Evolutionary conservation across 371 early-diverging fungal genomes (phyloP).

Genomic region (Quaeritorhiza haematococci): DNA sequence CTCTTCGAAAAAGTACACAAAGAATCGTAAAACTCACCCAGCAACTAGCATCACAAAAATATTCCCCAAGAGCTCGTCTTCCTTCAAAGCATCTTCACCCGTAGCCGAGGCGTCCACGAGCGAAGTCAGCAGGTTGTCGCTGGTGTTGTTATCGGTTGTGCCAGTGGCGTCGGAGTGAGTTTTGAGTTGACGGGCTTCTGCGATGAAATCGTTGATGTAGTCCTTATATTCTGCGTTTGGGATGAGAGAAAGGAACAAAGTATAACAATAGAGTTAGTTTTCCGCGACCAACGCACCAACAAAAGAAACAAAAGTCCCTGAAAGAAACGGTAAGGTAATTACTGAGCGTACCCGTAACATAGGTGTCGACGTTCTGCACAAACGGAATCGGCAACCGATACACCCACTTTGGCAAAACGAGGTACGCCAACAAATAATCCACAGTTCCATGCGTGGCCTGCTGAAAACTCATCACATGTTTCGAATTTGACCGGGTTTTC

Average conservation of each 20-base stretch:
- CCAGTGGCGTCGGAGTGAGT: background rate
- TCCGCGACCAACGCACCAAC: no score
- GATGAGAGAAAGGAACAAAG: no score
- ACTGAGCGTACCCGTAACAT: background rate
- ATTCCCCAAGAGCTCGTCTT: constrained; percentile 19
- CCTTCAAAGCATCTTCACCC: constrained; percentile 8
- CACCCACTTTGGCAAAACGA: constrained; percentile 15
- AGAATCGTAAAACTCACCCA: background rate
- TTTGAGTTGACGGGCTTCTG: no score
- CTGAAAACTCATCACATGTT: constrained; percentile 11
- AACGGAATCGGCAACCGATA: constrained; percentile 13
- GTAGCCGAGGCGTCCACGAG: constrained; percentile 5
- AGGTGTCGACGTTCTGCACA: background rate
- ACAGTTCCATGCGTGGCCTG: constrained; percentile 13
- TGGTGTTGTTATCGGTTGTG: background rate
- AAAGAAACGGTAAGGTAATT: background rate
- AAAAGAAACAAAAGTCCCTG: background rate
- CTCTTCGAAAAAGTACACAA: background rate
- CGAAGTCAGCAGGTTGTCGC: constrained; percentile 12
- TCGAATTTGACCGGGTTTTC: no score
- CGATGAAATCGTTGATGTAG: constrained; percentile 16
- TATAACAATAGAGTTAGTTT: no score
- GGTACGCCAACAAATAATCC: background rate
- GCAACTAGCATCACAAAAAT: constrained; percentile 28
- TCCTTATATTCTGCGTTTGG: constrained; percentile 13